Conservation (phyloP, 1,284 basidiomycete genomes). For the Hypsizygus ulmarius region DNA sequence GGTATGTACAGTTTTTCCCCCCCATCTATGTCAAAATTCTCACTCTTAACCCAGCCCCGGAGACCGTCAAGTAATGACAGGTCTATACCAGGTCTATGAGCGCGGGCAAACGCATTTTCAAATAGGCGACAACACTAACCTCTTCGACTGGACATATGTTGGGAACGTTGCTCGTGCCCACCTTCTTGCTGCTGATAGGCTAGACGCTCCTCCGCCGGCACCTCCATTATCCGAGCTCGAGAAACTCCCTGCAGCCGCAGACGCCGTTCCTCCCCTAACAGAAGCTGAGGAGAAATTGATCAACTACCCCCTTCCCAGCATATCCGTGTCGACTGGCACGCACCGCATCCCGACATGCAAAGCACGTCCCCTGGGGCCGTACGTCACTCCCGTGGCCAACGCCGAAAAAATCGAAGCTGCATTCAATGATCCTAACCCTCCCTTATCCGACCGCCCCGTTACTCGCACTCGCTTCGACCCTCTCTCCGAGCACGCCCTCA, state of each 20-base stretch:
- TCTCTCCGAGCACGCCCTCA: conserved; percentile 55
- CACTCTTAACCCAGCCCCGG: conserved; percentile 61
- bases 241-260: conserved; percentile 33
- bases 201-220: conserved; percentile 47
- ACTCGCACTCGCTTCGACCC: conserved; percentile 77
- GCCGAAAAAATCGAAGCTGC: conserved; percentile 57
- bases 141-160: conserved; percentile 98
- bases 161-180: conserved; percentile 96
- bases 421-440: conserved; percentile 54
- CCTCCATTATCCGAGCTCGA: conserved; percentile 33
- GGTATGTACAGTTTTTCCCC: conserved; percentile 45
- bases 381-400: conserved; percentile 56
- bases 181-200: conserved; percentile 88
- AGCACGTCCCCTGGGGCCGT: conserved; percentile 81
- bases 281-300: conserved; percentile 46
- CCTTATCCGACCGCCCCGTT: conserved; percentile 53
- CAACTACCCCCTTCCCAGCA: conserved; percentile 56
- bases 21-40: conserved; percentile 1
- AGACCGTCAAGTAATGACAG: conserved; percentile 85
- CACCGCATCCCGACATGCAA: conserved; percentile 73
- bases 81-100: conserved; percentile 80
- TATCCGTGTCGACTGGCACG: conserved; percentile 61
- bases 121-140: conserved; percentile 90
- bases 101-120: conserved; percentile 89
- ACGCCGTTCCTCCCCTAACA: conserved; percentile 39